Percentiles rank a stretch among this genome's conserved stretches.
These are phyloP conservation scores for Xylaria bambusicola DNA, from an alignment of 495 filamentous ascomycete genomes.

Conservation along the genomic window DNA sequence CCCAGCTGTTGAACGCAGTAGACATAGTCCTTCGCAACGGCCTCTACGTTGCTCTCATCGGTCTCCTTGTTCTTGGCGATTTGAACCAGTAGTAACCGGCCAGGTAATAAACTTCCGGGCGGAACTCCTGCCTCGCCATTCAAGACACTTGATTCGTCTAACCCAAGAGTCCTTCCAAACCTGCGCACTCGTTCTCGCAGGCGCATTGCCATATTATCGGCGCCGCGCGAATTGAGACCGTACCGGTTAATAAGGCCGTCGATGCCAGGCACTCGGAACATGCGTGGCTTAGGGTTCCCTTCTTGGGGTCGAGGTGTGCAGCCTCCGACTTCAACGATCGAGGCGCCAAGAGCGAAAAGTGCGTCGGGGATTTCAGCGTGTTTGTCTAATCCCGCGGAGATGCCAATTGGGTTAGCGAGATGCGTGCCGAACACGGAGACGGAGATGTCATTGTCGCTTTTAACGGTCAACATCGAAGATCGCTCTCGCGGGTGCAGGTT, in stretches of 20 bases:
- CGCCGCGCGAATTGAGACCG: slow-evolving; percentile 88
- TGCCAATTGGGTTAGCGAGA: slow-evolving; percentile 83
- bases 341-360: slow-evolving; percentile 78
- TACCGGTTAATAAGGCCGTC: slow-evolving; percentile 93
- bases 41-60: slow-evolving; percentile 77
- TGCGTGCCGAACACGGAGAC: slow-evolving; percentile 74
- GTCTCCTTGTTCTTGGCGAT: slow-evolving; percentile 96
- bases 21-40: slow-evolving; percentile 82
- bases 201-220: slow-evolving; percentile 78
- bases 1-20: slow-evolving; percentile 80
- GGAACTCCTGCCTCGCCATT: slow-evolving; percentile 64
- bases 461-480: slow-evolving; percentile 13
- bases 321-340: slow-evolving; percentile 88
- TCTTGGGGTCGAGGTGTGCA: slow-evolving; percentile 81
- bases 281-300: slow-evolving; percentile 83
- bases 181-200: slow-evolving; percentile 75
- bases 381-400: slow-evolving; percentile 93
- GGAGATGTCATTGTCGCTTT: slow-evolving; percentile 28
- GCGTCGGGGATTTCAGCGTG: slow-evolving; percentile 82
- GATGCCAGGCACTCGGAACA: slow-evolving; percentile 80
- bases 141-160: slow-evolving; percentile 71
- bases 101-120: slow-evolving; percentile 73
- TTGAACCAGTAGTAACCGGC: slow-evolving; percentile 84
- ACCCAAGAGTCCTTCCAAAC: slow-evolving; percentile 69
- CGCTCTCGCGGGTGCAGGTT: slow-evolving; percentile 77